phyloP scores from a whole-genome alignment of 805 yeast species.

The Yarrowia yakushimensis region DNA sequence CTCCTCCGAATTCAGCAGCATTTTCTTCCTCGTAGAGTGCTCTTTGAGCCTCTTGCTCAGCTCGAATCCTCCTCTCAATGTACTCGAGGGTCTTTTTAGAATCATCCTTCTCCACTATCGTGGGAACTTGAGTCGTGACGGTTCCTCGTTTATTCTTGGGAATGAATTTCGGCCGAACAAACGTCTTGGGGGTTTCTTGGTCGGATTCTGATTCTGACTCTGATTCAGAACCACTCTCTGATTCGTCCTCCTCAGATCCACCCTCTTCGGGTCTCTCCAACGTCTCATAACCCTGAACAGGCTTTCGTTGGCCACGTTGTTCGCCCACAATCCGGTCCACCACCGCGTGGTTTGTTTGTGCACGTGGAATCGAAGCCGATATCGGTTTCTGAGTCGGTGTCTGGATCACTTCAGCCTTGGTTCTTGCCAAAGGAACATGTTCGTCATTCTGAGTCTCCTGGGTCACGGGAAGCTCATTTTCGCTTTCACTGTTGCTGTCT shows the following conservation, averaged over 20 bases:
- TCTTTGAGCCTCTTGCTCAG: slow-evolving; percentile 32
- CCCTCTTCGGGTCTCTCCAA: neutral
- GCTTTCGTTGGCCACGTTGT: neutral
- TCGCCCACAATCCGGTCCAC: slow-evolving; percentile 5
- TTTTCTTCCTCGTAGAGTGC: slow-evolving; percentile 28
- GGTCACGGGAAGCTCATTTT: neutral
- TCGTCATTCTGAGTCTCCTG: neutral
- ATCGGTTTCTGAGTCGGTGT: too few species aligned
- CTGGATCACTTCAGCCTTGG: neutral
- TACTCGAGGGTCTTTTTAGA: neutral
- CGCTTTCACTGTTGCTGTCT: neutral
- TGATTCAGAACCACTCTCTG: slow-evolving; percentile 19
- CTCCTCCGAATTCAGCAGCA: slow-evolving; percentile 30
- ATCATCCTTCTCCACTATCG: slow-evolving; percentile 7
- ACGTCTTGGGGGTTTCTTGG: neutral
- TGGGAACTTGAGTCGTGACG: slow-evolving; percentile 27
- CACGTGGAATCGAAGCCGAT: neutral
- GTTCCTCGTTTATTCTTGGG: slow-evolving; percentile 33
- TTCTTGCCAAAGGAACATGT: neutral
- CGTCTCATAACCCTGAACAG: slow-evolving; percentile 4
- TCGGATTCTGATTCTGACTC: slow-evolving; percentile 26
- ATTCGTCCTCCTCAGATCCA: slow-evolving; percentile 26
- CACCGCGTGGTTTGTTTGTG: neutral
- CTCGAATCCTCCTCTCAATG: slow-evolving; percentile 35
- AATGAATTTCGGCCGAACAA: slow-evolving; percentile 35